These are phyloP conservation scores for Saturnispora diversa DNA, from an alignment of 805 yeast species.

Conservation along the genomic window DNA sequence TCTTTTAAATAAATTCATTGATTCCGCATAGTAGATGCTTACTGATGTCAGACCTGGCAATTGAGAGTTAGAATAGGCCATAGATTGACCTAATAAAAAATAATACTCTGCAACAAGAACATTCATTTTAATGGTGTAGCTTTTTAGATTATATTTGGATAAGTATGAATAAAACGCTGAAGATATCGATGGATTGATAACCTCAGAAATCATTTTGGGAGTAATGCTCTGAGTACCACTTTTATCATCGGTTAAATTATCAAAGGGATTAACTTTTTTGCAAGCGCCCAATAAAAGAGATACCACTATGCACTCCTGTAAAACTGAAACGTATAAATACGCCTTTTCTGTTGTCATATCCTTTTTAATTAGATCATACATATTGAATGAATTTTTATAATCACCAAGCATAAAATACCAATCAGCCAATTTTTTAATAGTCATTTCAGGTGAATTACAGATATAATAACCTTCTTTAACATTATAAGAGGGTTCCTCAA, in stretches of 20 bases:
- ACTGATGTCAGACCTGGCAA: slow-evolving; percentile 1
- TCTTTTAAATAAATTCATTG: slow-evolving; percentile 37
- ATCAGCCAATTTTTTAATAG: slow-evolving; percentile 78
- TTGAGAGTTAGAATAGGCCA: slow-evolving; percentile 10
- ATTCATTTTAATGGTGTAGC: slow-evolving; percentile 63
- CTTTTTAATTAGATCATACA: slow-evolving; percentile 73
- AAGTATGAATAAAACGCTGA: slow-evolving; percentile 66
- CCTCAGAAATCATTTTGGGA: slow-evolving; percentile 43
- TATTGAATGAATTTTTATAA: slow-evolving; percentile 72
- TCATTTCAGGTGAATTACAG: slow-evolving; percentile 59
- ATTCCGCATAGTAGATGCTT: slow-evolving; percentile 39
- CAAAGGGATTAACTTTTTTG: slow-evolving; percentile 38
- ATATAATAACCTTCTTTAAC: slow-evolving; percentile 49
- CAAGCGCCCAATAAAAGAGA: slow-evolving; percentile 55
- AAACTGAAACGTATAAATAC: slow-evolving; percentile 70
- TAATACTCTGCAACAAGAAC: slow-evolving; percentile 66
- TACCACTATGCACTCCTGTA: slow-evolving; percentile 82
- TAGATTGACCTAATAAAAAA: slow-evolving; percentile 33
- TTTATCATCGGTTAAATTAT: slow-evolving; percentile 20
- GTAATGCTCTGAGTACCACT: slow-evolving; percentile 23
- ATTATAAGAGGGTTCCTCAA: slow-evolving; percentile 33
- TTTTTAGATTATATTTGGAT: slow-evolving; percentile 60
- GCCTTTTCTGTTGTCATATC: slow-evolving; percentile 74
- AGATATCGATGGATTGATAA: slow-evolving; percentile 56
- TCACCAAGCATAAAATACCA: slow-evolving; percentile 90